Percentiles rank a stretch among this genome's conserved stretches.
These are phyloP conservation scores for Conoideocrella luteorostrata DNA, from an alignment of 2,329 filamentous ascomycete genomes.

Conservation along the genomic window DNA sequence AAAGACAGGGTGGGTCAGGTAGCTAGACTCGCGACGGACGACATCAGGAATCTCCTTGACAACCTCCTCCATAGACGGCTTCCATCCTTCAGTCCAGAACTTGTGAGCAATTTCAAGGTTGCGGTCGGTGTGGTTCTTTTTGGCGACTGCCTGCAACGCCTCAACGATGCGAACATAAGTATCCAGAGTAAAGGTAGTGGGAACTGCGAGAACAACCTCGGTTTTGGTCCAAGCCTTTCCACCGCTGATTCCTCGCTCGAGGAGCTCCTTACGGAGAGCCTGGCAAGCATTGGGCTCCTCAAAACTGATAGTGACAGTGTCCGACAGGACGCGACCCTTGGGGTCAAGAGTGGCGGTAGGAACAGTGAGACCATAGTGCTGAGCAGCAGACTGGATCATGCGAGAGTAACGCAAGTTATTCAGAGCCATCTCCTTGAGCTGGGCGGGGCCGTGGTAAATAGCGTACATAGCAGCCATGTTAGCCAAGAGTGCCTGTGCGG, in stretches of 20 bases:
- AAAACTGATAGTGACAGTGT: conserved; percentile 67
- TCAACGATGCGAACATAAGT: conserved; percentile 15
- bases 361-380: conserved; percentile 57
- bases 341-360: conserved; percentile 49
- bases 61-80: conserved; percentile 28
- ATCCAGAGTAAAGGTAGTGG: conserved; percentile 18
- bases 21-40: conserved; percentile 66
- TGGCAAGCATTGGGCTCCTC: conserved; percentile 15
- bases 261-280: conserved; percentile 30
- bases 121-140: conserved; percentile 16
- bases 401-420: conserved; percentile 66
- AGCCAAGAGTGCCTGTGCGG: conserved; percentile 84
- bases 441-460: conserved; percentile 83
- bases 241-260: conserved; percentile 60
- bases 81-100: conserved; percentile 32
- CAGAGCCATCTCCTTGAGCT: conserved; percentile 77
- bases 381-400: conserved; percentile 59
- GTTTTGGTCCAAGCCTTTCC: conserved; percentile 50
- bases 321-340: conserved; percentile 60
- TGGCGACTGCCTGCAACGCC: conserved; percentile 21
- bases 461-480: conserved; percentile 97
- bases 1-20: conserved; percentile 87
- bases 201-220: conserved; percentile 21
- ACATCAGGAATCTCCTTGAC: conserved; percentile 42
- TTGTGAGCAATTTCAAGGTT: conserved; percentile 27